Conservation (phyloP, 1,284 basidiomycete species). For the Singerocomus rubriflavus region DNA sequence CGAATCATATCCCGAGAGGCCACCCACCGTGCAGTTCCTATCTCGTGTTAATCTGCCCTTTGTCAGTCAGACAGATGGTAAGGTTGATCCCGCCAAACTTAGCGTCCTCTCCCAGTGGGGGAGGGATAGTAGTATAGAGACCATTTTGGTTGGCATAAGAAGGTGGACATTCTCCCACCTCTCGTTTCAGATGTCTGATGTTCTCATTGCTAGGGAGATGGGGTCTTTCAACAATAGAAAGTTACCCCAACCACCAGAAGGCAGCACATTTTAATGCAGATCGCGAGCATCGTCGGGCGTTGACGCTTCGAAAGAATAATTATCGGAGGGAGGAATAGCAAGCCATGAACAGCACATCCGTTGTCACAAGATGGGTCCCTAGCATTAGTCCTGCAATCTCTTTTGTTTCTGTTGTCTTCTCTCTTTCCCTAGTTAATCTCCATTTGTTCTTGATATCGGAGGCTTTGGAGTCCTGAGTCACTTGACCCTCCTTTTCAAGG, state of each 20-base stretch:
- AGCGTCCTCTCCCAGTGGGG: slow-evolving; percentile 73
- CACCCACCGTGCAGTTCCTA: slow-evolving; percentile 80
- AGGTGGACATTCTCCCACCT: slow-evolving; percentile 45
- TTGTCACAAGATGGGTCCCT: slow-evolving; percentile 14
- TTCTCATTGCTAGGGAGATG: slow-evolving; percentile 74
- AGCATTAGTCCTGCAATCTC: slow-evolving; percentile 22
- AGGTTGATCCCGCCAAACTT: slow-evolving; percentile 73
- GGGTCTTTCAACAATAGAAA: slow-evolving; percentile 88
- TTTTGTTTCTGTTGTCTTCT: slow-evolving; percentile 5
- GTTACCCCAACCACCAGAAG: slow-evolving; percentile 92
- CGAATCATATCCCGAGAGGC: slow-evolving; percentile 76
- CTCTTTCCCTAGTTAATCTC: slow-evolving; percentile 14
- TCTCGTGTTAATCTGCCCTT: slow-evolving; percentile 96
- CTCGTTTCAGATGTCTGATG: slow-evolving; percentile 2
- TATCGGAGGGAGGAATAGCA: slow-evolving; percentile 15
- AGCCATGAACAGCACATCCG: slow-evolving; percentile 9
- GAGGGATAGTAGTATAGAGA: slow-evolving; percentile 78
- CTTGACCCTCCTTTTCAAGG: background rate
- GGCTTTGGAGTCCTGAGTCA: background rate
- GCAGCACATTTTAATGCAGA: slow-evolving; percentile 56
- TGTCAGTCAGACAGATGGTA: slow-evolving; percentile 73
- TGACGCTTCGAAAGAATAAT: slow-evolving; percentile 4
- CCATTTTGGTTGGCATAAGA: slow-evolving; percentile 85
- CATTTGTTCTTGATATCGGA: slow-evolving; percentile 8
- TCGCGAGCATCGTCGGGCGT: background rate